Conservation (phyloP, 371 early-diverging fungal genomes). For the Entomophthora muscae region DNA sequence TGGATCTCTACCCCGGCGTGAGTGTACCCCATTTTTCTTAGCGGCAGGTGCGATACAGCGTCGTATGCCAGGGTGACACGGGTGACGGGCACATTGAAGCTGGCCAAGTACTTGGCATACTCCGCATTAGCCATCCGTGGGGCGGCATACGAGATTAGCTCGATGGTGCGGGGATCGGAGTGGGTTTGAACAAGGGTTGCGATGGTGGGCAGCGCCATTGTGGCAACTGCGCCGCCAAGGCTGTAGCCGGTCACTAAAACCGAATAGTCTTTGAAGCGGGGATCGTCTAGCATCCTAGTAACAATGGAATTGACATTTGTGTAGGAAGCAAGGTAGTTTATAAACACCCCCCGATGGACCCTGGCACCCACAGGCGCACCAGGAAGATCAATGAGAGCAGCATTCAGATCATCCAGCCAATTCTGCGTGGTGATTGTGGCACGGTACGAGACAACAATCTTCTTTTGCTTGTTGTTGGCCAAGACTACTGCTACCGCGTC, state of each 20-base stretch:
- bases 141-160: background rate
- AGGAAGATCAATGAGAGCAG: background rate
- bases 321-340: background rate
- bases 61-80: background rate
- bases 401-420: background rate
- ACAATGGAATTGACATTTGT: background rate
- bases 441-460: slow-evolving; percentile 4
- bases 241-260: background rate
- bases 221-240: background rate
- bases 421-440: background rate
- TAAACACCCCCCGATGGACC: background rate
- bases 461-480: no score
- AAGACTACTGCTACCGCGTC: no score
- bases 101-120: background rate
- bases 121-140: background rate
- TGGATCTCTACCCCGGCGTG: background rate
- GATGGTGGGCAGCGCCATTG: background rate
- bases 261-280: background rate
- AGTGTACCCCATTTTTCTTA: background rate
- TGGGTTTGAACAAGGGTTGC: background rate
- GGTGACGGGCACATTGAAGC: background rate
- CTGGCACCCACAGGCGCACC: background rate
- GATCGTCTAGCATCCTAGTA: background rate
- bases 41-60: background rate
- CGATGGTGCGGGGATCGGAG: background rate